These are phyloP conservation scores for Penicillium sp. DNA, from an alignment of 2,329 filamentous ascomycete species.

Conservation along the genomic window DNA sequence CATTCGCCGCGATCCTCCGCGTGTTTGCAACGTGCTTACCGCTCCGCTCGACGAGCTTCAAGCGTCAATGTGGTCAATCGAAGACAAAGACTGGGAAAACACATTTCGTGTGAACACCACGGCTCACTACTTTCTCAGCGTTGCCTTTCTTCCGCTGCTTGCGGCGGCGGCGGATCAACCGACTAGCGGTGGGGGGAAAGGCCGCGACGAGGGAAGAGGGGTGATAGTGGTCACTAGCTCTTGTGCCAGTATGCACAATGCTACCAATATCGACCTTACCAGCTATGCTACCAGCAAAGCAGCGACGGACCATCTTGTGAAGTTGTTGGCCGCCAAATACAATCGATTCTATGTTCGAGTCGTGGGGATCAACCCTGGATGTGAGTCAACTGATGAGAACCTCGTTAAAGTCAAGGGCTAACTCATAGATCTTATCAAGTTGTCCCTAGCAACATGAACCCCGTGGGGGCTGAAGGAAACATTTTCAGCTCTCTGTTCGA, in stretches of 20 bases:
- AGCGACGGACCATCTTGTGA: conserved; percentile 53
- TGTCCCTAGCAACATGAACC: conserved; percentile 48
- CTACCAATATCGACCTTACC: conserved; percentile 53
- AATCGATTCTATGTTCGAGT: conserved; percentile 45
- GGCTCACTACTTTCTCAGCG: conserved; percentile 51
- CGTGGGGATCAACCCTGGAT: conserved; percentile 47
- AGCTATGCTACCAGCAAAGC: conserved; percentile 54
- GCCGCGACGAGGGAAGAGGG: conserved; percentile 44
- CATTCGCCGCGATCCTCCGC: conserved; percentile 47
- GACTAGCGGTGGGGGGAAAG: conserved; percentile 27
- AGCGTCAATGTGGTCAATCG: conserved; percentile 49
- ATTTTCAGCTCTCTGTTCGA: conserved; percentile 44
- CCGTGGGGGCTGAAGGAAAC: conserved; percentile 41
- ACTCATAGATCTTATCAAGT: conserved; percentile 28
- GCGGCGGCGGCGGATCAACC: conserved; percentile 38
- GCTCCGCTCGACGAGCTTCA: conserved; percentile 46
- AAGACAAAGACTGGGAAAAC: conserved; percentile 45
- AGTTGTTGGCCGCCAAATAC: conserved; percentile 51
- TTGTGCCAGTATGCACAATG: conserved; percentile 54
- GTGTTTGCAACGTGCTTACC: conserved; percentile 45
- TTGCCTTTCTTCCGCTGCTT: conserved; percentile 48
- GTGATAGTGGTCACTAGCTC: conserved; percentile 51
- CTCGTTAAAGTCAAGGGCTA: too few species aligned
- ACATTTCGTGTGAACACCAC: conserved; percentile 51
- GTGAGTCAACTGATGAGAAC: conserved; percentile 37